These are phyloP conservation scores for Leccinum pallidistipes DNA, from an alignment of 1,284 basidiomycete genomes.

Conservation along the genomic window DNA sequence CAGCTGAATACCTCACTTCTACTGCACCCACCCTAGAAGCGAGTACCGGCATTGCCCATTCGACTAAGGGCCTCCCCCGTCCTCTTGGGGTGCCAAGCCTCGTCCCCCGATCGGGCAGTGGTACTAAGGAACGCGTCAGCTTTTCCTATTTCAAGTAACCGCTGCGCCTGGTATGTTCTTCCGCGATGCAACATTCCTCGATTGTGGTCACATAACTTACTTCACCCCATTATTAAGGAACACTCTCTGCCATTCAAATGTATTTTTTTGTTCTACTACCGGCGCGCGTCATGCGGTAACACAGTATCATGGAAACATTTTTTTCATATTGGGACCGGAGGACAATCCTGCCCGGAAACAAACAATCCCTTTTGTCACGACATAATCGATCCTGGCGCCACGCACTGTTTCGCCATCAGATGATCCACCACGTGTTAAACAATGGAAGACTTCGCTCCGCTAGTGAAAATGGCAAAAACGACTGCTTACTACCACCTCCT, in stretches of 20 bases:
- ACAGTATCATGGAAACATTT: constrained; percentile 28
- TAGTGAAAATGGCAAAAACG: constrained; percentile 27
- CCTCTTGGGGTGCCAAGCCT: constrained; percentile 27
- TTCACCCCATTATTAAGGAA: constrained; percentile 35
- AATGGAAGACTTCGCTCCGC: constrained; percentile 33
- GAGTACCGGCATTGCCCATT: constrained; percentile 32
- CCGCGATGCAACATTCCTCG: constrained; percentile 27
- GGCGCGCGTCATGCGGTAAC: constrained; percentile 25
- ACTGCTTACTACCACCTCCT: constrained; percentile 12
- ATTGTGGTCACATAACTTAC: constrained; percentile 27
- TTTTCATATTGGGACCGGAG: constrained; percentile 31
- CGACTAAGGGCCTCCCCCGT: constrained; percentile 31
- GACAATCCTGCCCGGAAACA: constrained; percentile 25
- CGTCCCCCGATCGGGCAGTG: constrained; percentile 18
- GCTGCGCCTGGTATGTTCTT: constrained; percentile 31
- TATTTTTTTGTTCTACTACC: constrained; percentile 27
- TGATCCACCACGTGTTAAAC: constrained; percentile 34
- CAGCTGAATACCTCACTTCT: constrained; percentile 15
- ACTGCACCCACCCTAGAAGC: constrained; percentile 22
- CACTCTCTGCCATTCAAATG: constrained; percentile 23
- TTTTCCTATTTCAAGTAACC: constrained; percentile 22
- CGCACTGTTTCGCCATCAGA: constrained; percentile 24
- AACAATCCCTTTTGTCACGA: constrained; percentile 23
- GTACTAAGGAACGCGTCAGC: constrained; percentile 14
- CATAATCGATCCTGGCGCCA: constrained; percentile 17